Percentiles rank a stretch among this genome's conserved stretches.
phyloP scores from a whole-genome alignment of 305 asterid genomes.

The Ajuga reptans region DNA sequence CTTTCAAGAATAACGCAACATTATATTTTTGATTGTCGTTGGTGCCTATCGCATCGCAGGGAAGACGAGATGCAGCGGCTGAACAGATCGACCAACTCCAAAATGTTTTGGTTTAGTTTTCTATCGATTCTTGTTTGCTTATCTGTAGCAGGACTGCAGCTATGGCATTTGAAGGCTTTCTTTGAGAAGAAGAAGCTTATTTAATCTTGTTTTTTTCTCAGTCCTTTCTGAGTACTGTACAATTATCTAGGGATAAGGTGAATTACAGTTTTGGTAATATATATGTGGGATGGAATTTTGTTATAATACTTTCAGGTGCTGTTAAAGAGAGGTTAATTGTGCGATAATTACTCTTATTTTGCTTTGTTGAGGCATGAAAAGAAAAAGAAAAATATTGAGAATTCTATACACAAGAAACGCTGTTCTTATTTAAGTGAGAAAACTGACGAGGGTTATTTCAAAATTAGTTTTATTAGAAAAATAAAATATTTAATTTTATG shows the following conservation, averaged over 20 bases:
- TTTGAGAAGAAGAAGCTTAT: conserved; percentile 97
- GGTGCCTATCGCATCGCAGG: conserved; percentile 44
- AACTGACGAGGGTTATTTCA: too few relatives aligned
- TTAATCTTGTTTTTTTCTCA: conserved; percentile 20
- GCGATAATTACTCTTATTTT: too few relatives aligned
- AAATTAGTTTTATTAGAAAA: too few relatives aligned
- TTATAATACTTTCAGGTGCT: conserved; percentile 13
- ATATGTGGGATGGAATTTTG: conserved; percentile 13
- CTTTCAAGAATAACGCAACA: neutral
- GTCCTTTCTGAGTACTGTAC: conserved; percentile 22
- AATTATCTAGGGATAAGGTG: conserved; percentile 24
- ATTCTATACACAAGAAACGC: too few relatives aligned
- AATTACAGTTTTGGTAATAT: conserved; percentile 22
- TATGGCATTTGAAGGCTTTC: conserved; percentile 84
- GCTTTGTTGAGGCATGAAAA: too few relatives aligned
- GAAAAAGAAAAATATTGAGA: too few relatives aligned
- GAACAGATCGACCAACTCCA: conserved; percentile 60
- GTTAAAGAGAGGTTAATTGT: neutral
- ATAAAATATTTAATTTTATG: too few relatives aligned
- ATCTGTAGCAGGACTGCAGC: conserved; percentile 76
- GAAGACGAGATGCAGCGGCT: conserved; percentile 84
- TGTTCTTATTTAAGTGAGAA: too few relatives aligned
- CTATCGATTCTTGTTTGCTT: conserved; percentile 55
- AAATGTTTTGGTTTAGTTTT: conserved; percentile 74
- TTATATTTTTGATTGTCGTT: neutral